Base-by-base conservation (phyloP, 208 protist species). In the Lotmaria passim region DNA sequence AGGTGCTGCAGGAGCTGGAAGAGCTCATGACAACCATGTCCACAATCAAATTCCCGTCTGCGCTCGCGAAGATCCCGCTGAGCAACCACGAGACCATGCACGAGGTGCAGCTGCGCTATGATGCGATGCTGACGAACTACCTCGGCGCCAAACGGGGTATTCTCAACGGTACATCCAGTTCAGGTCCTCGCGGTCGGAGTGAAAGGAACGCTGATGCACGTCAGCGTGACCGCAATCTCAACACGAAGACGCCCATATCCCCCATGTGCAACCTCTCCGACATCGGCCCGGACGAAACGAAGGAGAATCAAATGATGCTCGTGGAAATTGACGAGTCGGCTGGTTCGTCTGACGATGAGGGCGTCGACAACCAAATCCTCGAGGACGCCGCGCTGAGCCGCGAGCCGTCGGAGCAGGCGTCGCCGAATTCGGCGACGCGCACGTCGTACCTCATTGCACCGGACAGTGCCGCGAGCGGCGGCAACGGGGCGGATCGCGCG, bases 31-130 rank as follows among this genome's bases (percentile, higher is more conserved):
- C 60, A 5, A 46, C 62, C 23, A 38, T 87, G 39, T 69, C 67
- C 24, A 57, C 61, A 21, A 47, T 63, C 10, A 19, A 47, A 15
- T 78, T 87, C 14, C 69, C 81, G 0, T 46, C 44, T 0, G 31
- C 52, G 10, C n/a, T 83, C 26, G 60, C 78, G 6, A 72, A 78
- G 39, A 53, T 78, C 4, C 67, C 78, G 21, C 65, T 87, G 21
- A 75, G 64, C 57, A 87, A 81, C 61, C 78, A 87, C 68, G 81
- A 87, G 62, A 87, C 81, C 15, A 17, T 87, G 41, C 36, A 53
- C n/a, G 77, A 87, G 75, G 24, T 87, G 62, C 69, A 80, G 19
- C 61, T 14, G 63, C 76, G 81, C 14, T 87, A 87, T 64, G 73
- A 73, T 17, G 64, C 78, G 64, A 62, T 87, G 73, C 55, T 83